Evolutionary conservation across 306 rosid genomes (phyloP).

Genomic region (Oemleria cerasiformis): DNA sequence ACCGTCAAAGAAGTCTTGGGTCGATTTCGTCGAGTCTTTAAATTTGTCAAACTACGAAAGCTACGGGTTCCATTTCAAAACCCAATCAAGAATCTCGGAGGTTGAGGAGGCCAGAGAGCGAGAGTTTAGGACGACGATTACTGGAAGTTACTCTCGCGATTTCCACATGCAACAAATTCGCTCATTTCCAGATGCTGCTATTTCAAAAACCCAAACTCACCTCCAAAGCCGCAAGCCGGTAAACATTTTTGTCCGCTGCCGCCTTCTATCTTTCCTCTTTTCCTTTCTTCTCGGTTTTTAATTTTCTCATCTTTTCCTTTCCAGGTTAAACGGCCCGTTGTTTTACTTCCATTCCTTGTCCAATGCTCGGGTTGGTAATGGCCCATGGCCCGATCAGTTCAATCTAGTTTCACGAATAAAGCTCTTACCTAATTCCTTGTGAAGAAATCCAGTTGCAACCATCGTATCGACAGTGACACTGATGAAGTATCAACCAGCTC

Average conservation of each 20-base stretch:
- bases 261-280: background rate
- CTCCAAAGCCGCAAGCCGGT: slow-evolving; percentile 16
- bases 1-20: slow-evolving; percentile 45
- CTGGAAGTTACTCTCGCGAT: background rate
- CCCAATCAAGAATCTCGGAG: background rate
- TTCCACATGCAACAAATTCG: background rate
- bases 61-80: slow-evolving; percentile 55
- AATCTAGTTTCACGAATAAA: background rate
- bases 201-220: slow-evolving; percentile 7
- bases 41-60: slow-evolving; percentile 39
- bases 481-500: slow-evolving; percentile 64
- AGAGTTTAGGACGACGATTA: background rate
- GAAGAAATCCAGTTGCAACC: slow-evolving; percentile 71
- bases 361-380: background rate
- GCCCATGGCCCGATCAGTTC: background rate
- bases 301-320: background rate
- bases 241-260: background rate
- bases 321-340: background rate
- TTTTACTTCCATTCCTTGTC: background rate
- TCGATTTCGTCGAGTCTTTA: slow-evolving; percentile 45
- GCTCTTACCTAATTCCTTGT: slow-evolving; percentile 1
- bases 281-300: background rate
- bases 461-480: slow-evolving; percentile 54
- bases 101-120: background rate
- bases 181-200: background rate